Evolutionary conservation across 345 rosid genomes (phyloP).

Genomic region (Crucihimalaya himalaica): DNA sequence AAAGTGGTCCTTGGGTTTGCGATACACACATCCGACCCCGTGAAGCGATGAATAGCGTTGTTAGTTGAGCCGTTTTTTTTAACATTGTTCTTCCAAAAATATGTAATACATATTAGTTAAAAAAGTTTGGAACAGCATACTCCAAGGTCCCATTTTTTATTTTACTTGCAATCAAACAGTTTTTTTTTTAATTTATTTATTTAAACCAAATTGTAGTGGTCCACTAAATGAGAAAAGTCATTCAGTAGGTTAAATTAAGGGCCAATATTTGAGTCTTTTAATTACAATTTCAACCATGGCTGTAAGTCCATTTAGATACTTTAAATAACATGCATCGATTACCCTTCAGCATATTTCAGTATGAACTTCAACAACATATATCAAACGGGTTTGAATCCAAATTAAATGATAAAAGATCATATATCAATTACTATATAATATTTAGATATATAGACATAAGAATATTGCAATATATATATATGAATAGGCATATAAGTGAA

Average conservation of each 20-base stretch:
- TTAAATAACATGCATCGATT: too few species aligned
- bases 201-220: not conserved
- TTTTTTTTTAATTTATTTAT: not conserved
- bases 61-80: constrained; percentile 32
- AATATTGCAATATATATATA: too few species aligned
- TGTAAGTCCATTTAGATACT: too few species aligned
- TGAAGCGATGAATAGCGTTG: constrained; percentile 38
- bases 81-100: constrained; percentile 1
- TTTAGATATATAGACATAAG: too few species aligned
- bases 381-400: too few species aligned
- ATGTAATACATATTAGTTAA: not conserved
- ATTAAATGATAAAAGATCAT: too few species aligned
- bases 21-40: constrained; percentile 38
- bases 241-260: not conserved
- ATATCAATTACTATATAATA: too few species aligned
- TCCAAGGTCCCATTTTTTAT: not conserved
- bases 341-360: too few species aligned
- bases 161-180: not conserved
- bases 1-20: constrained; percentile 35
- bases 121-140: not conserved
- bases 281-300: too few species aligned
- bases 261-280: not conserved
- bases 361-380: too few species aligned
- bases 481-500: too few species aligned
- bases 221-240: too few species aligned